Conservation (phyloP, 2,329 filamentous ascomycete species). For the Graphiopsis chlorocephala region DNA sequence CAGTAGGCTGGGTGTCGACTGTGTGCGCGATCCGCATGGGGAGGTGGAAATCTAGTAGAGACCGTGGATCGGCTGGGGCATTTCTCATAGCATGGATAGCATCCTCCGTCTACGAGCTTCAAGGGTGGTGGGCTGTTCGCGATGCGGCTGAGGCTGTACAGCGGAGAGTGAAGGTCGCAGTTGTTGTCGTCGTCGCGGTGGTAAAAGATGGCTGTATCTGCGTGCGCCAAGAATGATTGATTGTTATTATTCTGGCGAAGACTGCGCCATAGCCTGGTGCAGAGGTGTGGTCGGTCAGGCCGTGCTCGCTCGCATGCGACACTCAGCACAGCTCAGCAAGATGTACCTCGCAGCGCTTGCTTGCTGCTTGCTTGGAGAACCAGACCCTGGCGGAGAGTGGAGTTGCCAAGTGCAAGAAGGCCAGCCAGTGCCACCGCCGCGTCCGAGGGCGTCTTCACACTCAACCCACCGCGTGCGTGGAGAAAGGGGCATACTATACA, state of each 20-base stretch:
- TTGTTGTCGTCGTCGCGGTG: not conserved
- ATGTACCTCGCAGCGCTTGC: not conserved
- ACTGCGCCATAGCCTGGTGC: not conserved
- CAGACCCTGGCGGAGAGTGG: not conserved
- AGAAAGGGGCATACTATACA: not conserved
- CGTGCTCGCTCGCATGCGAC: slow-evolving; percentile 3
- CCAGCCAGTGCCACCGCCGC: not conserved
- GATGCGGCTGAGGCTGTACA: not conserved
- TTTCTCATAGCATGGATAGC: not conserved
- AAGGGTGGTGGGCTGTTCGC: not conserved
- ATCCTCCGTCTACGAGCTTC: slow-evolving; percentile 1
- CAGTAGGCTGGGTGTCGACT: slow-evolving; percentile 19
- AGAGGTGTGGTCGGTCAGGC: not conserved
- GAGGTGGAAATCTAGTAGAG: not conserved
- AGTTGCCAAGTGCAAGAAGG: not conserved
- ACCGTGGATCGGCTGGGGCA: not conserved
- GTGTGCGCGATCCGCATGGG: slow-evolving; percentile 4
- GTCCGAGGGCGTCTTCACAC: not conserved
- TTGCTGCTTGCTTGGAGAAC: not conserved
- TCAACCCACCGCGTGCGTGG: not conserved
- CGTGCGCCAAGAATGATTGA: not conserved
- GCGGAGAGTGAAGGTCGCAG: not conserved
- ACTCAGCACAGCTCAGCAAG: not conserved
- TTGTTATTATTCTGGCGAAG: not conserved
- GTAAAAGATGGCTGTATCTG: not conserved